phyloP scores from a whole-genome alignment of 2,329 filamentous ascomycete species.

The Pestalotiopsis sp. region DNA sequence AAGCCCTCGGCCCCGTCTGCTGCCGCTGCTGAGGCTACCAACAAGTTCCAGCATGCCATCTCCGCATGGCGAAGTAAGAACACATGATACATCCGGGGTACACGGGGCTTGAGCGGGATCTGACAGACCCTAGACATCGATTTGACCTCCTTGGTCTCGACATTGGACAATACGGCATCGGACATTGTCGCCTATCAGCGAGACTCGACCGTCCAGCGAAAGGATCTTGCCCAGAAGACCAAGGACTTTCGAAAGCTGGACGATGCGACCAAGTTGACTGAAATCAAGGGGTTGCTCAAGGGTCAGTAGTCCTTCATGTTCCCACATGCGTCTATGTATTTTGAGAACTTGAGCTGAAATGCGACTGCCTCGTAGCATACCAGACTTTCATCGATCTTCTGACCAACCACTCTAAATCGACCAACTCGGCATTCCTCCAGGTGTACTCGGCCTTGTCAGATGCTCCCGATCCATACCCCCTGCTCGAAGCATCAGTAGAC shows the following conservation, averaged over 20 bases:
- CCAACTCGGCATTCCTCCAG: slow-evolving; percentile 90
- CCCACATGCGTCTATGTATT: background rate
- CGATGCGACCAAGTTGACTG: slow-evolving; percentile 77
- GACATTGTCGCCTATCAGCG: slow-evolving; percentile 93
- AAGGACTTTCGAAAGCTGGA: slow-evolving; percentile 97
- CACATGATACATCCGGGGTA: slow-evolving; percentile 12
- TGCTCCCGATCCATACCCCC: slow-evolving; percentile 92
- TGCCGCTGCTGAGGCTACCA: slow-evolving; percentile 61
- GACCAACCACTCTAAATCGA: slow-evolving; percentile 92
- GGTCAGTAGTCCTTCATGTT: slow-evolving; percentile 49
- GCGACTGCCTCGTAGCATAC: slow-evolving; percentile 66
- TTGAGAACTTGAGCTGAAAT: background rate
- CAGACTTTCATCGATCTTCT: slow-evolving; percentile 96
- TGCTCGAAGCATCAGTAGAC: slow-evolving; percentile 95
- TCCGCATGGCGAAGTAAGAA: slow-evolving; percentile 88
- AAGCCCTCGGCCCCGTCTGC: slow-evolving; percentile 29
- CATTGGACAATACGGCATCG: slow-evolving; percentile 89
- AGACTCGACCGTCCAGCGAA: slow-evolving; percentile 93
- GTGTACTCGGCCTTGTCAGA: slow-evolving; percentile 93
- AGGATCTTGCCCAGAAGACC: slow-evolving; percentile 97
- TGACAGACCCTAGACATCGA: slow-evolving; percentile 71
- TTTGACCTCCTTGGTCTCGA: slow-evolving; percentile 79
- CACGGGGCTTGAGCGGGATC: slow-evolving; percentile 14
- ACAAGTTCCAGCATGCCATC: slow-evolving; percentile 97
- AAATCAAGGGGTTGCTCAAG: slow-evolving; percentile 90